phyloP scores from a whole-genome alignment of 306 rosid species.

The Gastrolobium villosum region DNA sequence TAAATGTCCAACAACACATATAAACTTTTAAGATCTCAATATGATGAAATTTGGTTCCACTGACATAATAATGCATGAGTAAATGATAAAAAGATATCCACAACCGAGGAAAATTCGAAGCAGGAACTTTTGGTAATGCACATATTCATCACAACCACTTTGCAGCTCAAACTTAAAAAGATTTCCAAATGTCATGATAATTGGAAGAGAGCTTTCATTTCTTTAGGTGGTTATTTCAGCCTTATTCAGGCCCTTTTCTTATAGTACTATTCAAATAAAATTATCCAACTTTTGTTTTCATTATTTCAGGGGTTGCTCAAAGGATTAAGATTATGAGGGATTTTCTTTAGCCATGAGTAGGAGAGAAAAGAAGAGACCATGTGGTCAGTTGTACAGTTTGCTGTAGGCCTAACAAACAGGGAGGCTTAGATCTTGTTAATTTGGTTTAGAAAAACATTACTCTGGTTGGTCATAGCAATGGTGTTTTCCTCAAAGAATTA shows the following conservation, averaged over 20 bases:
- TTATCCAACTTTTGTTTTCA: slow-evolving; percentile 15
- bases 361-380: neutral
- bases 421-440: slow-evolving; percentile 15
- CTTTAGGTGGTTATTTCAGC: slow-evolving; percentile 19
- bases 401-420: slow-evolving; percentile 1
- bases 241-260: neutral
- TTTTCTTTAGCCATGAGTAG: slow-evolving; percentile 7
- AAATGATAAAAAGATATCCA: slow-evolving; percentile 1
- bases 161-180: slow-evolving; percentile 16
- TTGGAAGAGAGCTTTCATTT: slow-evolving; percentile 21
- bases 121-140: neutral
- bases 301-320: neutral
- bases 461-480: neutral
- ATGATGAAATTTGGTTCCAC: slow-evolving; percentile 26
- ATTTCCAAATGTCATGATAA: slow-evolving; percentile 7
- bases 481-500: slow-evolving; percentile 23
- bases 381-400: slow-evolving; percentile 2
- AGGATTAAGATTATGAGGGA: slow-evolving; percentile 10
- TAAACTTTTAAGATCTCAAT: slow-evolving; percentile 12
- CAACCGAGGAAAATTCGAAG: neutral
- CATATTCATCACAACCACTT: slow-evolving; percentile 3
- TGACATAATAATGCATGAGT: slow-evolving; percentile 16
- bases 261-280: neutral
- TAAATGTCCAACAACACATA: slow-evolving; percentile 29
- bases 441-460: slow-evolving; percentile 2